A percentile compares a stretch with the other conserved stretches of the same genome.
Conservation (phyloP, 352 stramenopile species). For the Lagenidium sp. region DNA sequence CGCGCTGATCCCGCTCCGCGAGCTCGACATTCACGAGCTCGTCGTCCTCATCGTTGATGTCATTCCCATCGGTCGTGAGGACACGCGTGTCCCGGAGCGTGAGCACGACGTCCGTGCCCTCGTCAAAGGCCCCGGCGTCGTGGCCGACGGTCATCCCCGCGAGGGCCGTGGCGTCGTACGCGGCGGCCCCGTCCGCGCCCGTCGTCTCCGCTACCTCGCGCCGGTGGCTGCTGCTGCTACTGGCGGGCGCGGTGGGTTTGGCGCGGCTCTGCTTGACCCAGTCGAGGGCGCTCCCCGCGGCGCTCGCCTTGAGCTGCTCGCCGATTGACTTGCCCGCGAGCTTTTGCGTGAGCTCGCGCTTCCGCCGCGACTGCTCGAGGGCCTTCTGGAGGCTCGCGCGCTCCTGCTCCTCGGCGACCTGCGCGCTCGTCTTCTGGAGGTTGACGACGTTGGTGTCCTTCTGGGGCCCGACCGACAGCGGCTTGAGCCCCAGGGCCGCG, state of each 20-base stretch:
- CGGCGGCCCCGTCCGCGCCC: slow-evolving; percentile 7
- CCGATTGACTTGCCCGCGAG: slow-evolving; percentile 63
- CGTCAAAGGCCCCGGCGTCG: slow-evolving; percentile 77
- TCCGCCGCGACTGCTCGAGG: slow-evolving; percentile 50
- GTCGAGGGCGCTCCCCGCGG: slow-evolving; percentile 29
- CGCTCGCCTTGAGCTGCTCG: slow-evolving; percentile 43
- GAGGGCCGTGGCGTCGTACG: slow-evolving; percentile 70
- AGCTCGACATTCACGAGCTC: slow-evolving; percentile 85
- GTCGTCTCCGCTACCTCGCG: slow-evolving; percentile 4
- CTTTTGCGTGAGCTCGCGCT: slow-evolving; percentile 68
- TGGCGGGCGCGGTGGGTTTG: slow-evolving; percentile 6
- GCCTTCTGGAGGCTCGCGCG: slow-evolving; percentile 40
- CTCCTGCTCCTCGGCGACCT: slow-evolving; percentile 41
- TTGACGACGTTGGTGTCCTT: slow-evolving; percentile 45
- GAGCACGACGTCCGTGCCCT: slow-evolving; percentile 89
- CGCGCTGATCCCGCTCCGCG: slow-evolving; percentile 51
- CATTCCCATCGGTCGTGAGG: slow-evolving; percentile 71
- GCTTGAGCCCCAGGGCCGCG: slow-evolving; percentile 61
- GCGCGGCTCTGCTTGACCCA: slow-evolving; percentile 65
- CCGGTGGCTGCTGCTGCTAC: background rate
- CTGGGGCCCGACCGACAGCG: slow-evolving; percentile 40
- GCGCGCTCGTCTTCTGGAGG: slow-evolving; percentile 48
- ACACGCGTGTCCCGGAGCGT: slow-evolving; percentile 91
- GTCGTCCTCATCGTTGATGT: slow-evolving; percentile 69
- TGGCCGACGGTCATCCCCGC: slow-evolving; percentile 89